phyloP scores from a whole-genome alignment of 2,329 filamentous ascomycete species.

The Mycocentrospora acerina region DNA sequence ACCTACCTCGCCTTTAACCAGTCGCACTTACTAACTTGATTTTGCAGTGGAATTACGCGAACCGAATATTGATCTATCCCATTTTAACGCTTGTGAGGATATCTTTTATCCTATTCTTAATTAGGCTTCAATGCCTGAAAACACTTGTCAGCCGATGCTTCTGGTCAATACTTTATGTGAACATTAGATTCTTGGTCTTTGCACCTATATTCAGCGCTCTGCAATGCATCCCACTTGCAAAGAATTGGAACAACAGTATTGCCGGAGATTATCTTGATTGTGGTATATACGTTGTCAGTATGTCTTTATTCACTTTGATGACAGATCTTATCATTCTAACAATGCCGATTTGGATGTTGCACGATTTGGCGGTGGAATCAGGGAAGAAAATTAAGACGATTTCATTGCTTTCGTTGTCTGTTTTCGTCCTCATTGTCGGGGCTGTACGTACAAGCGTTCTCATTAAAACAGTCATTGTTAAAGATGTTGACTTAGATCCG shows the following conservation, averaged over 20 bases:
- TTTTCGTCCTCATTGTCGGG: conserved; percentile 17
- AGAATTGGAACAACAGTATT: conserved; percentile 28
- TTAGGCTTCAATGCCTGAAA: conserved; percentile 18
- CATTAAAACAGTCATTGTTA: conserved; percentile 9
- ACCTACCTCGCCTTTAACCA: neutral
- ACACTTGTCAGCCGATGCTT: conserved; percentile 14
- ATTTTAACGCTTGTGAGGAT: conserved; percentile 20
- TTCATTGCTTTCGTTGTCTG: conserved; percentile 16
- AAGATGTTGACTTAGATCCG: conserved; percentile 6
- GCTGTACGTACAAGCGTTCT: conserved; percentile 13
- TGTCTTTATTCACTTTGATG: conserved; percentile 11
- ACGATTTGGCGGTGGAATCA: conserved; percentile 19
- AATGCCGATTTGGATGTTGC: conserved; percentile 24
- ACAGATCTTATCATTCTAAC: conserved; percentile 17
- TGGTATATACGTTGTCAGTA: conserved; percentile 13
- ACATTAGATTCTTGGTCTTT: conserved; percentile 14
- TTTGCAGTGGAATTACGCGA: conserved; percentile 16
- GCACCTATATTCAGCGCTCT: conserved; percentile 20
- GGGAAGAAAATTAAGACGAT: conserved; percentile 16
- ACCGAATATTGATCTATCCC: conserved; percentile 19
- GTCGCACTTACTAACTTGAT: neutral
- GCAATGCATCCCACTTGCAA: conserved; percentile 30
- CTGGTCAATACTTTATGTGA: conserved; percentile 14
- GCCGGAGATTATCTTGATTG: conserved; percentile 12
- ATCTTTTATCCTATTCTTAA: conserved; percentile 19